These are phyloP conservation scores for Eucalyptus leucophloia DNA, from an alignment of 345 rosid species.

Conservation along the genomic window DNA sequence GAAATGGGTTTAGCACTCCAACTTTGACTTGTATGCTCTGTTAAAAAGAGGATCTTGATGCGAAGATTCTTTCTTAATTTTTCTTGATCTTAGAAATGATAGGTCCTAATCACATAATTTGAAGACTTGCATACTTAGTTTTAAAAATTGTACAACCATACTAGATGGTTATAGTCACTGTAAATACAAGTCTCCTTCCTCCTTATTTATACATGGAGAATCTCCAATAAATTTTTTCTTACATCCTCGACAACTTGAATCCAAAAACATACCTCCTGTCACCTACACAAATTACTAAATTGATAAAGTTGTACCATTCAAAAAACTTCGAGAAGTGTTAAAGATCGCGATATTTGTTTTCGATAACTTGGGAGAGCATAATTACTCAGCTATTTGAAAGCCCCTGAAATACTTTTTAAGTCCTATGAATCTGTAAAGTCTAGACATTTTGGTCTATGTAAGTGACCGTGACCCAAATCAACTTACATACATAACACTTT, in stretches of 20 bases:
- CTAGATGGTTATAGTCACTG: background rate
- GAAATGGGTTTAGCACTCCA: background rate
- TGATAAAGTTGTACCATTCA: background rate
- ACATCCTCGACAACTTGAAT: no score
- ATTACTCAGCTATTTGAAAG: background rate
- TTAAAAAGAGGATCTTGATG: background rate
- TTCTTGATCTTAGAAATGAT: background rate
- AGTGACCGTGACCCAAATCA: background rate
- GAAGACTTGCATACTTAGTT: background rate
- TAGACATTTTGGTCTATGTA: background rate
- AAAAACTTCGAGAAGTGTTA: background rate
- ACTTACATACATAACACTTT: background rate
- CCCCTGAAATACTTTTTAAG: accelerated
- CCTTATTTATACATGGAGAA: background rate
- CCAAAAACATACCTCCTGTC: background rate
- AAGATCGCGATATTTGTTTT: background rate
- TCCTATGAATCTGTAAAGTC: background rate
- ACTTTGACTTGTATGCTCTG: background rate
- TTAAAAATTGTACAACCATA: background rate
- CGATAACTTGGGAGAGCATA: background rate
- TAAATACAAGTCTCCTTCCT: background rate
- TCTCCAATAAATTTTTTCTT: background rate
- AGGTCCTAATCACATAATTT: background rate
- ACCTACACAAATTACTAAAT: background rate
- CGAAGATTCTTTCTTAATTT: background rate